A percentile compares a stretch with the other conserved stretches of the same genome.
phyloP scores from a whole-genome alignment of 1,284 basidiomycete species.

The Cystobasidium pallidum region DNA sequence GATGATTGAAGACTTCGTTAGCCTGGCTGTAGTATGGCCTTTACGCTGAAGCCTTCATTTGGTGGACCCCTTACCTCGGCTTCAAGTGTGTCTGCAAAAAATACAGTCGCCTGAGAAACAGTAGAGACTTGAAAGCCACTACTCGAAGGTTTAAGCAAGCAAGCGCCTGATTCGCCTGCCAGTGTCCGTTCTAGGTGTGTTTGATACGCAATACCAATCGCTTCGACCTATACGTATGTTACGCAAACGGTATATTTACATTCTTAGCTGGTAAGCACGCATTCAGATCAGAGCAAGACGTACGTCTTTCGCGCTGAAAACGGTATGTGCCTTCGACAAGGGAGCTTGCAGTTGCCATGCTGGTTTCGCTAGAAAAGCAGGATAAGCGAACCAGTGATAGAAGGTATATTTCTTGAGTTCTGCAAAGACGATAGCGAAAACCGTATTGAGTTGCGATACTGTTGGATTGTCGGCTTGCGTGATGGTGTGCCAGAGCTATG shows the following conservation, averaged over 20 bases:
- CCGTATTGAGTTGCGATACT: constrained; percentile 65
- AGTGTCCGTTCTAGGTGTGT: not conserved
- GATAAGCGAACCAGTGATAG: constrained; percentile 98
- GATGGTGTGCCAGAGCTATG: constrained; percentile 39
- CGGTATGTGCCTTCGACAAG: not conserved
- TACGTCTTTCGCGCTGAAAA: not conserved
- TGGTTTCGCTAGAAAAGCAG: constrained; percentile 82
- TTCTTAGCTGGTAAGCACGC: not conserved
- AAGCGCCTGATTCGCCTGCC: constrained; percentile 11
- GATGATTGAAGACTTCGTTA: not conserved
- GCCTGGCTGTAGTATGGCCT: no score
- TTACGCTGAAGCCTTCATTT: no score
- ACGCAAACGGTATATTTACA: no score
- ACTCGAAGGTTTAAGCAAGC: constrained; percentile 4
- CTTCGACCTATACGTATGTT: not conserved
- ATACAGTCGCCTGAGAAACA: constrained; percentile 20
- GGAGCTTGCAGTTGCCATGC: constrained; percentile 71
- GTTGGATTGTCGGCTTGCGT: constrained; percentile 45
- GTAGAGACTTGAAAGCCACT: not conserved
- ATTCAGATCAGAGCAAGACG: constrained; percentile 50
- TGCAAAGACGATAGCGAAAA: constrained; percentile 88
- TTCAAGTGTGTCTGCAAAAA: constrained; percentile 10
- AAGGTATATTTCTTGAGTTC: constrained; percentile 98
- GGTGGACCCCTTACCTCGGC: constrained; percentile 12
- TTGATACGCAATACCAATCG: constrained; percentile 6